These are phyloP conservation scores for Orbilia javanica DNA, from an alignment of 2,329 filamentous ascomycete species.

Conservation along the genomic window DNA sequence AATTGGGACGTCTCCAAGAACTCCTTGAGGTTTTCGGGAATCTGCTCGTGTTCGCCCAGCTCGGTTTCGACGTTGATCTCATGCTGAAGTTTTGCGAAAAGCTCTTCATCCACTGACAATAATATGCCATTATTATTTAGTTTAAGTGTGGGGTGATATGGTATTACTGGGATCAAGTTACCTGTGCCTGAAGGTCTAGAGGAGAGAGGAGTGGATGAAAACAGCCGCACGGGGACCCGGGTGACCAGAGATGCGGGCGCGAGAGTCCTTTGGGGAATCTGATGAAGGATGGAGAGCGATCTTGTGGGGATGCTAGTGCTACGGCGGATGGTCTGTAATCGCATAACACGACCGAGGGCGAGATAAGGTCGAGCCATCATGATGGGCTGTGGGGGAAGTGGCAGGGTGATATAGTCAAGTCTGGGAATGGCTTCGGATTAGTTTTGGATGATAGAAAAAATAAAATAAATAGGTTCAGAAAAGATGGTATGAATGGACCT, in stretches of 20 bases:
- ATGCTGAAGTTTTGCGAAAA: constrained; percentile 85
- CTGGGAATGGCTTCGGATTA: not conserved
- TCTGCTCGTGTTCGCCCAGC: constrained; percentile 78
- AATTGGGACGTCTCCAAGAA: constrained; percentile 89
- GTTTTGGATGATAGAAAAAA: not conserved
- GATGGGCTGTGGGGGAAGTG: not conserved
- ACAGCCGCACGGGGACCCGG: constrained; percentile 8
- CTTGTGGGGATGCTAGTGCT: not conserved
- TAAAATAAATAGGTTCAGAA: no score
- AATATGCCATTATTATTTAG: constrained; percentile 49
- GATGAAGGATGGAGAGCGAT: not conserved
- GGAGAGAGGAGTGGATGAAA: constrained; percentile 24
- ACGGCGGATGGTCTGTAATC: constrained; percentile 27
- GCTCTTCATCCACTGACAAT: constrained; percentile 80
- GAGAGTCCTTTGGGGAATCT: not conserved
- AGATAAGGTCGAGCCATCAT: constrained; percentile 50
- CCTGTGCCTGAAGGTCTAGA: constrained; percentile 40
- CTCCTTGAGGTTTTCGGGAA: constrained; percentile 83
- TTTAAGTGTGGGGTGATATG: not conserved
- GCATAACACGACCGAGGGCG: constrained; percentile 37
- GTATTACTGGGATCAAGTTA: not conserved
- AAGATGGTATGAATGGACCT: no score
- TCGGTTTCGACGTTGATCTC: constrained; percentile 88
- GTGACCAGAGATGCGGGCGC: not conserved
- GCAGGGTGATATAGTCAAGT: not conserved